Evolutionary conservation across 768 basidiomycete genomes (phyloP), one percentile per base, ranked within the genome.

Genomic region (button mushroom (Agaricus bisporus)): DNA sequence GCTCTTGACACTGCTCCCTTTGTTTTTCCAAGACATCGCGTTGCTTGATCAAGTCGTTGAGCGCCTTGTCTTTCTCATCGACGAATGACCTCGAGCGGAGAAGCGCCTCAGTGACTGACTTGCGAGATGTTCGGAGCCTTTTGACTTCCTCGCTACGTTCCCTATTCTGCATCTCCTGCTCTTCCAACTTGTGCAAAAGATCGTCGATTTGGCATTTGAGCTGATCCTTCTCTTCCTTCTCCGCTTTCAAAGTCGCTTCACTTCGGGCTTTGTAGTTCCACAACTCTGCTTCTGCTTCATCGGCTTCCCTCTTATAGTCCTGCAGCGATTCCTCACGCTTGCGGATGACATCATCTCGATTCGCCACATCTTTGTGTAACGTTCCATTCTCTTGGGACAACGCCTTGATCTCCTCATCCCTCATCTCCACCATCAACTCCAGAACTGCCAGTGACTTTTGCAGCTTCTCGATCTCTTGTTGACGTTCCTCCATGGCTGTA

Each of bases 201-300:
- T 54, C 45, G 8, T 41, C 39, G 26, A 46, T 45, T 29, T 37
- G 41, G 8, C 9, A 37, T 15, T 47, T 47, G 20, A 47, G 28
- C 11, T 48, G 46, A n/a, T 2, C 25, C n/a, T 29, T 47, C 20
- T 41, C 38, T 38, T 54, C 26, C 17, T 25, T 39, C 45, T 46
- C 44, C 25, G 25, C 37, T 4, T 26, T 36, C 14, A 54, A 12
- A 12, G 37, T 14, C 2, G 37, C n/a, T n/a, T 14, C 28, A n/a
- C 46, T 54, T 36, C 38, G 38, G 4, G 47, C 52, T n/a, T 39
- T 54, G 45, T 47, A 47, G n/a, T 36, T 18, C 5, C 52, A 35
- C 25, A 54, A 9, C 12, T 44, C 37, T 3, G 20, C 20, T 17
- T 32, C 47, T 2, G 52, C 43, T 12, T 37, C 44, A 2, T 54